Conservation (phyloP, 768 basidiomycete genomes). For the Leccinum rimulosum region DNA sequence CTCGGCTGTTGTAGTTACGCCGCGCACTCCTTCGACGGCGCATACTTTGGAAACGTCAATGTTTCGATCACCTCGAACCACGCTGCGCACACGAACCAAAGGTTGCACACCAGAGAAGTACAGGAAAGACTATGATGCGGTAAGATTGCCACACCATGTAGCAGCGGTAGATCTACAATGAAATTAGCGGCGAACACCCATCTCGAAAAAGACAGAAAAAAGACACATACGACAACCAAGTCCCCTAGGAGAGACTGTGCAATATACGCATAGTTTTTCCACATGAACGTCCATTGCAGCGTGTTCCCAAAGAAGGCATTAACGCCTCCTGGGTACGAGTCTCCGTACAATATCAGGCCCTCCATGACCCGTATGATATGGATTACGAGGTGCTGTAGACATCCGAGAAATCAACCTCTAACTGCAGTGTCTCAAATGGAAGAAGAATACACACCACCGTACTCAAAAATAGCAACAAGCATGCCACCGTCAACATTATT, state of each 20-base stretch:
- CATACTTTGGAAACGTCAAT: slow-evolving; percentile 14
- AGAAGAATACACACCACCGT: slow-evolving; percentile 23
- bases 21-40: slow-evolving; percentile 17
- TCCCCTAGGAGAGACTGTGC: slow-evolving; percentile 32
- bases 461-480: slow-evolving; percentile 30
- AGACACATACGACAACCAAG: slow-evolving; percentile 24
- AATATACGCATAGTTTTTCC: slow-evolving; percentile 23
- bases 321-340: slow-evolving; percentile 20
- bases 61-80: background rate
- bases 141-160: slow-evolving; percentile 34
- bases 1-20: slow-evolving; percentile 7
- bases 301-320: slow-evolving; percentile 24
- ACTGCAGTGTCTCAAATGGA: too few relatives aligned
- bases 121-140: slow-evolving; percentile 26
- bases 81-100: slow-evolving; percentile 14
- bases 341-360: slow-evolving; percentile 25
- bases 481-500: slow-evolving; percentile 23
- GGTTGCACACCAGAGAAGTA: slow-evolving; percentile 29
- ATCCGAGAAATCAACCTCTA: background rate
- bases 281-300: slow-evolving; percentile 29
- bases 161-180: slow-evolving; percentile 25
- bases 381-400: slow-evolving; percentile 25
- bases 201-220: background rate
- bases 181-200: background rate
- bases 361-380: slow-evolving; percentile 24